Base-by-base conservation (phyloP, 805 yeast species). In the Pichia phayaonensis region DNA sequence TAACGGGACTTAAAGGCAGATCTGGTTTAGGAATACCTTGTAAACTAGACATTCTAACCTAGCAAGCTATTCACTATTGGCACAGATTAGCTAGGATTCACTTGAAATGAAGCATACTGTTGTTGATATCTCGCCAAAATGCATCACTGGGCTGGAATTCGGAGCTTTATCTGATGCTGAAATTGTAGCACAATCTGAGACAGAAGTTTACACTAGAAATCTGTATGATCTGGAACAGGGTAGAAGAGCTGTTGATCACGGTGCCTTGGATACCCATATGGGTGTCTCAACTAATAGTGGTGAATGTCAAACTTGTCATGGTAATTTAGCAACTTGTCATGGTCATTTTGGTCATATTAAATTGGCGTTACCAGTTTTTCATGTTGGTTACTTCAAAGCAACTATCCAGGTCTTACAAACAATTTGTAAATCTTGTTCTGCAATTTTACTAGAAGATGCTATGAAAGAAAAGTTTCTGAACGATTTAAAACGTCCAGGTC, bases 341-440 rank as follows among this genome's bases (percentile, higher is more conserved):
- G 99, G 99, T 52, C 99, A 94, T 71, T 94, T 94, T 66, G 99
- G 99, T 41, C 97, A 95, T 62, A 80, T 94, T 56, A 80, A 88
- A 61, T 75, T 94, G 47, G 96, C 98, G 0, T 72, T 94, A 43
- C 99, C 99, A 1, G 98, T 90, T 15, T 94, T 92, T 71, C 99
- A 94, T 63, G 94, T 94, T 44, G 99, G 99, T 20, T 94, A 90
- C 67, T 94, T 94, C 76, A 92, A 92, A 66, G 83, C 90, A 42
- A 86, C 89, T 22, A 86, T 94, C 56, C 85, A 82, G 62, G 90
- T 94, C 40, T 70, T 94, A 49, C 99, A 94, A 67, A 80, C 87
- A 48, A 82, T 94, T 54, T 94, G 99, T 73, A 94, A 94, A 65
- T 80, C 77, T 55, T 94, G 99, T 70, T 86, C 95, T 1, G 72